phyloP scores from a whole-genome alignment of 176 grass and related monocot species.

The Oryza officinalis region DNA sequence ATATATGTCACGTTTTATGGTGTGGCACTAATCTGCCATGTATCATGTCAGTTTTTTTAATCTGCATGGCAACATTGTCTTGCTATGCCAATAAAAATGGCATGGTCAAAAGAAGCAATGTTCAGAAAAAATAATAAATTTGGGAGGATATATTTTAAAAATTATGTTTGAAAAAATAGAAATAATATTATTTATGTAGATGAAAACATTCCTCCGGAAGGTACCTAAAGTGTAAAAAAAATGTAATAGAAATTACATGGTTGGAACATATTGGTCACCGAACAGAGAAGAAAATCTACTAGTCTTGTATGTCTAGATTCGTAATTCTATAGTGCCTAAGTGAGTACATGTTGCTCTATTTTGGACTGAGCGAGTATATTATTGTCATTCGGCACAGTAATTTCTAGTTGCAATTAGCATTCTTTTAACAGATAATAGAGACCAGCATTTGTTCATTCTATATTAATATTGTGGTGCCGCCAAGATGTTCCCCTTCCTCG shows the following conservation, averaged over 20 bases:
- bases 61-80: background rate
- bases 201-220: background rate
- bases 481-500: slow-evolving; percentile 13
- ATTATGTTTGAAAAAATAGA: too few species aligned
- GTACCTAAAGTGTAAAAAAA: too few species aligned
- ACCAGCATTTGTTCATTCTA: background rate
- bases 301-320: too few species aligned
- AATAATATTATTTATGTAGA: background rate
- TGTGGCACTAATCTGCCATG: background rate
- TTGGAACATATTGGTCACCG: background rate
- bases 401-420: too few species aligned
- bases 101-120: background rate
- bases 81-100: background rate
- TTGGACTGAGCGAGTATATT: background rate
- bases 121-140: background rate
- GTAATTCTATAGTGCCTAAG: too few species aligned
- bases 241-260: background rate
- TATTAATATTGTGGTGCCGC: slow-evolving; percentile 3
- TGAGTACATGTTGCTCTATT: too few species aligned
- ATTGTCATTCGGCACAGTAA: background rate
- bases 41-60: background rate
- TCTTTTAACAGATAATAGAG: too few species aligned
- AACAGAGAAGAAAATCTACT: too few species aligned
- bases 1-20: background rate
- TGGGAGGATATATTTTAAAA: background rate